Conservation (phyloP, 2,329 filamentous ascomycete species). For the Fusarium mangiferae region DNA sequence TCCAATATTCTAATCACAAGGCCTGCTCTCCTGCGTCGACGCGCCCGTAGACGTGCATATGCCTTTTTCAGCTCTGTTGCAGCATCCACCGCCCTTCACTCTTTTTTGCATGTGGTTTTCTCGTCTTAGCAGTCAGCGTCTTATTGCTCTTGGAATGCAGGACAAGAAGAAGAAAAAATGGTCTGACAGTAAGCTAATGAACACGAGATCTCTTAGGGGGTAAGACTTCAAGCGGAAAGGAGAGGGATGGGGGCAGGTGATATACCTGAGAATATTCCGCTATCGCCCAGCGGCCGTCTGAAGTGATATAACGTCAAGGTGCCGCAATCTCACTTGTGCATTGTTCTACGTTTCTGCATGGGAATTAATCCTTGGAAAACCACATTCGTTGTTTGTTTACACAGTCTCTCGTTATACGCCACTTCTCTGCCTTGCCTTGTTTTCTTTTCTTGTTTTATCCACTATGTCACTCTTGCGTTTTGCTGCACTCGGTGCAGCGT, state of each 20-base stretch:
- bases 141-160: constrained; percentile 13
- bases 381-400: constrained; percentile 14
- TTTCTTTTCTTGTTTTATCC: not conserved
- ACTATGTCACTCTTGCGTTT: constrained; percentile 24
- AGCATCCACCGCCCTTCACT: not conserved
- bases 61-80: not conserved
- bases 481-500: constrained; percentile 36
- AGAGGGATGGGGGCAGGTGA: constrained; percentile 8
- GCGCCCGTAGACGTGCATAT: constrained; percentile 34
- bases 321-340: not conserved
- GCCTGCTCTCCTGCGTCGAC: not conserved
- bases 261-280: not conserved
- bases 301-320: constrained; percentile 32
- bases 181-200: constrained; percentile 21
- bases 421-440: not conserved
- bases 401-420: constrained; percentile 17
- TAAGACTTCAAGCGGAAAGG: not conserved
- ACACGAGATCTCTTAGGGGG: constrained; percentile 10
- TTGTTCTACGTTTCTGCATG: constrained; percentile 4
- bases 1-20: constrained; percentile 4
- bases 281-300: not conserved
- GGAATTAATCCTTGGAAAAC: constrained; percentile 10
- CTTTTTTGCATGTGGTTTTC: not conserved
- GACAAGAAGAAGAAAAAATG: not conserved
- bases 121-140: constrained; percentile 8